Evolutionary conservation across 768 basidiomycete species (phyloP).

Genomic region (Panus rudis): DNA sequence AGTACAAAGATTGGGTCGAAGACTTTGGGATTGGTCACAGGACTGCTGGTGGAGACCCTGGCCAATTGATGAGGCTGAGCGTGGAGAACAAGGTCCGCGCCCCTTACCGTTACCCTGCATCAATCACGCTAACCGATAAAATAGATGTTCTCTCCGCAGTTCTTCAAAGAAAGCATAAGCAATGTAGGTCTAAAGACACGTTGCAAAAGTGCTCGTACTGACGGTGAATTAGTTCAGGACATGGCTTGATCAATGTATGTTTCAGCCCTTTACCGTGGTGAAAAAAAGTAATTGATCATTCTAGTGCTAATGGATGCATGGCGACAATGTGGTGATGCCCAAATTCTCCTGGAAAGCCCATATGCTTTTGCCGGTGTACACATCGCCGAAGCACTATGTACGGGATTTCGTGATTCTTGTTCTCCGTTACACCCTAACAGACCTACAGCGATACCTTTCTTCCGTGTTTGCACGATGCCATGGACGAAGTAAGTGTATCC

Average conservation of each 20-base stretch:
- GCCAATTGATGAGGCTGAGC: constrained; percentile 58
- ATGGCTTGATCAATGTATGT: constrained; percentile 60
- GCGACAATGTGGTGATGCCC: constrained; percentile 56
- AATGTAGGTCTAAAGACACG: constrained; percentile 32
- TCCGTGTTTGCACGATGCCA: constrained; percentile 58
- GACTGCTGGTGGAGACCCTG: constrained; percentile 63
- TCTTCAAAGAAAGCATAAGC: constrained; percentile 55
- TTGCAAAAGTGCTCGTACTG: neutral
- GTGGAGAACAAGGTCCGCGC: constrained; percentile 36
- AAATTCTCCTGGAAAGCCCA: constrained; percentile 59
- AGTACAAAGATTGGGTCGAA: constrained; percentile 49
- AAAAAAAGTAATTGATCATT: neutral
- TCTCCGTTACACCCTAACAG: neutral
- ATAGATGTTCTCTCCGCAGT: constrained; percentile 68
- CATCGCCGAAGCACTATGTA: constrained; percentile 59
- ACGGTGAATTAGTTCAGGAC: constrained; percentile 39
- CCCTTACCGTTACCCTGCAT: neutral
- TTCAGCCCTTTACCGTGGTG: neutral
- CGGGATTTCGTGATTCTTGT: neutral
- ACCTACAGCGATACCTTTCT: constrained; percentile 53
- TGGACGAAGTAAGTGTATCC: constrained; percentile 40
- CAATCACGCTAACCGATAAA: too few relatives aligned
- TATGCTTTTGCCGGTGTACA: constrained; percentile 68
- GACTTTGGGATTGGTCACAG: constrained; percentile 54
- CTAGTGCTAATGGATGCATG: constrained; percentile 56